Base-by-base conservation (phyloP, 352 stramenopile genomes). In the Blastocystis hominis region DNA sequence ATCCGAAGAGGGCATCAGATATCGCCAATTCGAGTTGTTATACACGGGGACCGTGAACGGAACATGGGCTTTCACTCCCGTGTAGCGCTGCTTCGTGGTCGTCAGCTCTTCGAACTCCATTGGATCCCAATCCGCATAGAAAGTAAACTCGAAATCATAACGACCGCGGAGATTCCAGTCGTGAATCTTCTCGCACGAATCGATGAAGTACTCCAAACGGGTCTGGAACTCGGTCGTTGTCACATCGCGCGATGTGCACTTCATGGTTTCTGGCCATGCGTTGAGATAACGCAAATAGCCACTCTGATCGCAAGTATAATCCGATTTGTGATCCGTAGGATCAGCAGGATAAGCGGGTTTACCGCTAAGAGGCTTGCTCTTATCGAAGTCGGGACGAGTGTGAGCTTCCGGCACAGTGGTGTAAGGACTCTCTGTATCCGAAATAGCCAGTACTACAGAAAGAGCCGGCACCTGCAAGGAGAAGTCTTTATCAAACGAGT, bases 141-240 rank as follows among this genome's bases (percentile, higher is more conserved):
- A 64, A 6, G 56, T 64, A n/a, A 64, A 64, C 56, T 64, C 56
- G 24, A 75, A 50, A 30, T n/a, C 24, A n/a, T 75, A 75, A n/a
- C 47, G 42, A n/a, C 47, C 63, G 47, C 63, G 63, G 24, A 75
- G 42, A 36, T 75, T 75, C 63, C 63, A 75, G 63, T 75, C 63
- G 34, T 75, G 63, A 36, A 75, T 75, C 63, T 54, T 75, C 10
- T 75, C 13, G 63, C 63, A 75, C 42, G 63, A 75, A 36, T 75
- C 42, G 47, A 75, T 75, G 63, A 75, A 75, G 42, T 75, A 75
- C 42, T 75, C 63, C 34, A 75, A 36, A 75, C 63, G 63, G 13
- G 13, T 53, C 42, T 53, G 34, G 63, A 75, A 75, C 63, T 75
- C 63, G 7, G 9, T 15, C 7, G 63, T 50, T n/a, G n/a, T 75